Conservation (phyloP, 2,329 filamentous ascomycete genomes). For the Calonectria pauciramosa region DNA sequence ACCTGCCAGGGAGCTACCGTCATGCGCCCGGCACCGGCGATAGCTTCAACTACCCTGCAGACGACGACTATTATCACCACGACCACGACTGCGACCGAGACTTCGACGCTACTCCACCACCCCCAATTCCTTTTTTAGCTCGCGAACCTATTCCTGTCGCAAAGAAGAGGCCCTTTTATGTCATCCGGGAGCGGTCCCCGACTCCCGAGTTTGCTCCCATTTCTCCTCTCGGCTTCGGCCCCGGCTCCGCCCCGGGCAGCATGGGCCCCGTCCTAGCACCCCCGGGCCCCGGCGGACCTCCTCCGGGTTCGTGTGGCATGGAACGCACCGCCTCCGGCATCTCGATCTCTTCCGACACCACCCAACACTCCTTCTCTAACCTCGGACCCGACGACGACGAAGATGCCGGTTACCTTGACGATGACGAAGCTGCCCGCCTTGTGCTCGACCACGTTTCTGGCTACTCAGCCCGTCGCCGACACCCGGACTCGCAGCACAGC, state of each 20-base stretch:
- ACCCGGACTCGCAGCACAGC: constrained; percentile 65
- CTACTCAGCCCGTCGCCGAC: constrained; percentile 56
- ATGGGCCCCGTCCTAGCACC: constrained; percentile 36
- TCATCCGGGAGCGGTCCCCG: constrained; percentile 53
- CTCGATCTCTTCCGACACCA: constrained; percentile 60
- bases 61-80: constrained; percentile 29
- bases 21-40: neutral
- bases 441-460: constrained; percentile 63
- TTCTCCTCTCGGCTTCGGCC: constrained; percentile 29
- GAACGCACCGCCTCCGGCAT: constrained; percentile 65
- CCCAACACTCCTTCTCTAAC: constrained; percentile 46
- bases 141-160: constrained; percentile 46
- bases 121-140: constrained; percentile 18
- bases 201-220: constrained; percentile 40
- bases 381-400: constrained; percentile 47
- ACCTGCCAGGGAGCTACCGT: neutral
- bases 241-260: constrained; percentile 30
- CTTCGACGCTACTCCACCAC: constrained; percentile 30
- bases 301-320: constrained; percentile 49
- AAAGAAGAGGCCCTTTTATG: constrained; percentile 53
- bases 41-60: constrained; percentile 14
- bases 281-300: constrained; percentile 31
- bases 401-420: constrained; percentile 54
- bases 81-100: constrained; percentile 31
- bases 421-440: constrained; percentile 62